Evolutionary conservation across 805 yeast genomes (phyloP).

Genomic region (Candida ponderosae): DNA sequence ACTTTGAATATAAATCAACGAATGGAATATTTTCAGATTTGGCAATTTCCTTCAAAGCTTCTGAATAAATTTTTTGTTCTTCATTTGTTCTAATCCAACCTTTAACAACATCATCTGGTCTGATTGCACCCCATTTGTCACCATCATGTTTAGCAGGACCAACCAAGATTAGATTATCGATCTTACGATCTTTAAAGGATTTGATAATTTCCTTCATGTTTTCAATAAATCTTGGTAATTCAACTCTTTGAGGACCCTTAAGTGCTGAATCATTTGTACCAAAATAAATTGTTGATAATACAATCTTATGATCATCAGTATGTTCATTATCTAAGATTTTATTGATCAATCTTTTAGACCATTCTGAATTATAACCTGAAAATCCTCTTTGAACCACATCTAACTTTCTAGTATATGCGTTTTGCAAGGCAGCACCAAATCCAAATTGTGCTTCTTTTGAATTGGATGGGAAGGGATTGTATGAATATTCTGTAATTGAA

Average conservation of each 20-base stretch:
- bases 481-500: constrained; percentile 55
- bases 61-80: constrained; percentile 39
- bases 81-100: constrained; percentile 41
- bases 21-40: constrained; percentile 41
- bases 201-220: constrained; percentile 41
- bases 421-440: constrained; percentile 41
- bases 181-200: constrained; percentile 29
- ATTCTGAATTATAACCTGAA: constrained; percentile 66
- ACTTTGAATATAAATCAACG: constrained; percentile 43
- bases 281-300: constrained; percentile 51
- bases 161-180: constrained; percentile 44
- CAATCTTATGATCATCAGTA: constrained; percentile 26
- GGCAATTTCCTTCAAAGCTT: constrained; percentile 41
- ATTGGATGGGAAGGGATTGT: constrained; percentile 24
- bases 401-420: constrained; percentile 49
- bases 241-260: constrained; percentile 40
- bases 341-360: constrained; percentile 45
- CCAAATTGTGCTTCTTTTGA: constrained; percentile 29
- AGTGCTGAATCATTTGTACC: constrained; percentile 74
- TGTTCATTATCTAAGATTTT: constrained; percentile 43
- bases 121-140: constrained; percentile 28
- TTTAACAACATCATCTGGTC: constrained; percentile 23
- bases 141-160: constrained; percentile 55
- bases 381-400: constrained; percentile 72
- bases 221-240: constrained; percentile 35